Evolutionary conservation across 176 grass and related monocot genomes (phyloP), one percentile per base, ranked within the genome.

Genomic region (Cenchrus purpureus): DNA sequence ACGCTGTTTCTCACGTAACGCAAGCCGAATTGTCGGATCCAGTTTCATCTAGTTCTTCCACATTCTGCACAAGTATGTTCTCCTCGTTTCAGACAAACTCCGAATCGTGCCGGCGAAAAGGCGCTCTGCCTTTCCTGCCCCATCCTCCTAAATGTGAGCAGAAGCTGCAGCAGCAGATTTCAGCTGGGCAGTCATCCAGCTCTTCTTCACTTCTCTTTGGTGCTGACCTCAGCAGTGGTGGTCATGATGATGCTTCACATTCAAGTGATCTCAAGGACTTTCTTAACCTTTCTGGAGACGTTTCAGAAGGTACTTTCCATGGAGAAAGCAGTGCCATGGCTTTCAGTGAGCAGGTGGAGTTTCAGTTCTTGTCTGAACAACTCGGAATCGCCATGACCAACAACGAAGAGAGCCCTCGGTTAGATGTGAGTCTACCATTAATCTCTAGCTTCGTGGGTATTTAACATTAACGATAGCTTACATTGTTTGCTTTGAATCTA

Each of bases 321-420:
- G 82, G 78, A 37, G 86, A 84, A 65, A 83, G 25, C 49, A 84
- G 20, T 54, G 69, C 29, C 20, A 75, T 89, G 40, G 81, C 74
- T 81, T 68, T 94, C 68, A 83, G 12, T 55, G 83, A 97, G 83
- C 88, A 91, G 51, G 91, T 94, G 79, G 95, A 97, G 46, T 88
- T 97, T 65, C 88, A 92, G 55, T 62, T 94, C 34, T 89, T 97
- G 64, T 94, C 95, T 68, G 90, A 97, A 82, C 88, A 97, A 84
- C 95, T 97, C 25, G 92, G 92, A 70, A 92, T 94, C 11, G 71
- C 69, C 48, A 87, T 97, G 42, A 91, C 86, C 10, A 54, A 86
- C 54, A 92, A 86, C 28, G 88, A 83, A n/a, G 90, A 92, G 59
- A 94, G 78, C 51, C 92, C 86, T 87, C 72, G 22, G 19, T 61